Evolutionary conservation across 495 filamentous ascomycete genomes (phyloP).

Genomic region (Lepraria neglecta): DNA sequence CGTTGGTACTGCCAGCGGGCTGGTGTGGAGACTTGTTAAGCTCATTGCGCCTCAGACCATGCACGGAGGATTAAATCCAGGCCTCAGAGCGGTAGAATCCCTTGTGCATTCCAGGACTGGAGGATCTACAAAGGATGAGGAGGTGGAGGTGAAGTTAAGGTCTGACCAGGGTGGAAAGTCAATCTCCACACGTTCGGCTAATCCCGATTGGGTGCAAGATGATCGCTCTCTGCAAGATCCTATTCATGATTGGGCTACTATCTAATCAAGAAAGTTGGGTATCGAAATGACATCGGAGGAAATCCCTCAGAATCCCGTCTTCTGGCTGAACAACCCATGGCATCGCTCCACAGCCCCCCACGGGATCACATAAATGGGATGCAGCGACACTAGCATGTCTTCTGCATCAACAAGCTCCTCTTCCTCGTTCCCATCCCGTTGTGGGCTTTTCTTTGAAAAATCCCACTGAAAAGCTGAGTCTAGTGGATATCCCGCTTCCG

Average conservation of each 20-base stretch:
- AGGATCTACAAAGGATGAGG: neutral
- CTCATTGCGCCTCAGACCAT: conserved; percentile 1
- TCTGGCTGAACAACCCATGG: conserved; percentile 55
- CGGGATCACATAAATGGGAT: conserved; percentile 84
- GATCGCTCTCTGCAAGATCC: conserved; percentile 2
- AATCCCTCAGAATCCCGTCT: conserved; percentile 44
- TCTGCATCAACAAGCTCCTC: conserved; percentile 41
- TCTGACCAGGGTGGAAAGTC: conserved; percentile 9
- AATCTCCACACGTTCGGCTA: conserved; percentile 12
- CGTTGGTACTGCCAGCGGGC: conserved; percentile 15
- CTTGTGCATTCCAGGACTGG: neutral
- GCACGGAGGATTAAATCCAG: neutral
- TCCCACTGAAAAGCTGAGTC: conserved; percentile 61
- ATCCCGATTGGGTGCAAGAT: conserved; percentile 3
- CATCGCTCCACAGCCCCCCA: conserved; percentile 58
- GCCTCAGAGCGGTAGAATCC: neutral
- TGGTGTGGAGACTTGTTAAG: conserved; percentile 7
- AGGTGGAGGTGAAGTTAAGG: conserved; percentile 10
- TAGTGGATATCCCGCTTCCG: conserved; percentile 34
- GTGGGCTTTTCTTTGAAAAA: conserved; percentile 42
- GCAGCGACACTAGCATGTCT: conserved; percentile 49
- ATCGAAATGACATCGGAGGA: too few relatives aligned
- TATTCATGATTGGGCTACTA: conserved; percentile 5
- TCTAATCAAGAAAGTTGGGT: too few relatives aligned
- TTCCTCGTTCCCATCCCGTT: conserved; percentile 40